These are phyloP conservation scores for Sporothrix globosa DNA, from an alignment of 2,329 filamentous ascomycete species.

Conservation along the genomic window DNA sequence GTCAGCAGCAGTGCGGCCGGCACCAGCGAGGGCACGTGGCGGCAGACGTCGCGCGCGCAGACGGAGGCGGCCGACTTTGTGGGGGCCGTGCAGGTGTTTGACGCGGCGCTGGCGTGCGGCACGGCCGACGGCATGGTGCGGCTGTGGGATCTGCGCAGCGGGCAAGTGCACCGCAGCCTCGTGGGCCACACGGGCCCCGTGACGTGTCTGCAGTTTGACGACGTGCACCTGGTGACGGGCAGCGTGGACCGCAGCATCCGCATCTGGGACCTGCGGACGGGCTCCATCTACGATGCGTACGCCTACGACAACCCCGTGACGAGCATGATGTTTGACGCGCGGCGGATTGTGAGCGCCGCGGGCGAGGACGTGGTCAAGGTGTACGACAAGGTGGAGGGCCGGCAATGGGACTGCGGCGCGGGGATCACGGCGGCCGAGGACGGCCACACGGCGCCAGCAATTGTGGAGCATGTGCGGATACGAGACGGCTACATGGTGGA, in stretches of 20 bases:
- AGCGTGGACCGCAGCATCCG: constrained; percentile 90
- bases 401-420: constrained; percentile 95
- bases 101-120: constrained; percentile 91
- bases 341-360: constrained; percentile 86
- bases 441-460: constrained; percentile 61
- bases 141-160: constrained; percentile 93
- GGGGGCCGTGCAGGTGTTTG: constrained; percentile 91
- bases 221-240: constrained; percentile 90
- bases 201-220: constrained; percentile 93
- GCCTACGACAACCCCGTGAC: constrained; percentile 91
- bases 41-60: constrained; percentile 67
- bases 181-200: constrained; percentile 95
- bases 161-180: constrained; percentile 93
- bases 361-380: constrained; percentile 95
- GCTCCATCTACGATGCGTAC: constrained; percentile 92
- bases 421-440: constrained; percentile 72
- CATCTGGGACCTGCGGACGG: constrained; percentile 98
- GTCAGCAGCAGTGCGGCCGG: constrained; percentile 48
- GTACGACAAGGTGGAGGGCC: constrained; percentile 94
- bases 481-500: constrained; percentile 94
- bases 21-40: constrained; percentile 63
- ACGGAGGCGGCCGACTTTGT: constrained; percentile 92
- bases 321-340: constrained; percentile 94
- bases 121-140: constrained; percentile 97
- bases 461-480: constrained; percentile 84